Evolutionary conservation across 495 filamentous ascomycete species (phyloP), one percentile per base, ranked within the genome.

Genomic region (Neurospora africana): DNA sequence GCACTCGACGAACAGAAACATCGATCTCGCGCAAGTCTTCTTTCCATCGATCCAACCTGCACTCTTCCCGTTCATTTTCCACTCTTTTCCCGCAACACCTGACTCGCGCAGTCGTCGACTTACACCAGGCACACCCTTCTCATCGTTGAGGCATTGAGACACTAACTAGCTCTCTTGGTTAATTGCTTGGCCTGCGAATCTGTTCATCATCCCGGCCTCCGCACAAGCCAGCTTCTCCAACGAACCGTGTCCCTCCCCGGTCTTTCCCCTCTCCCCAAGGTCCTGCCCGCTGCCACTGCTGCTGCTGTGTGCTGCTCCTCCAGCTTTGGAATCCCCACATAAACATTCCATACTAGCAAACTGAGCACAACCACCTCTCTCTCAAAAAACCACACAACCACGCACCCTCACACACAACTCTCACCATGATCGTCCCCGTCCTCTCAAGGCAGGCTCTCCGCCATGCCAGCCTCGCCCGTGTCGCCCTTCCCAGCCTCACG

Each of bases 371-470:
- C 53, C 53, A 8, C 36, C 36, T 36, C 33, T 23, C 27, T 61
- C 15, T 33, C 27, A 27, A 61, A 53, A 61, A 27, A 36, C 10
- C 47, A 58, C 53, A 65, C 23, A 23, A 58, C 47, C 47, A 58
- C n/a, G 21, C 21, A 38, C 9, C 11, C n/a, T 10, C 43, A 47
- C 70, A 75, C 70, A 69, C 71, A 75, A 10, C 67, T 61, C 41
- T 76, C 80, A 85, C 76, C 68, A 88, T 88, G 86, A 83, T 87
- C 77, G 81, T 82, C 73, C 85, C 85, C 36, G 83, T 83, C 35
- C 80, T 88, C 74, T 81, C 86, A 81, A 82, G 86, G 83, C 84
- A 86, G 78, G 82, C 79, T 81, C 80, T 88, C 72, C 84, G 84
- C 73, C 83, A 83, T 70, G 78, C 79, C 68, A 72, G 79, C 68